These are phyloP conservation scores for Ceratocystis lukuohia DNA, from an alignment of 2,329 filamentous ascomycete genomes.

Conservation along the genomic window DNA sequence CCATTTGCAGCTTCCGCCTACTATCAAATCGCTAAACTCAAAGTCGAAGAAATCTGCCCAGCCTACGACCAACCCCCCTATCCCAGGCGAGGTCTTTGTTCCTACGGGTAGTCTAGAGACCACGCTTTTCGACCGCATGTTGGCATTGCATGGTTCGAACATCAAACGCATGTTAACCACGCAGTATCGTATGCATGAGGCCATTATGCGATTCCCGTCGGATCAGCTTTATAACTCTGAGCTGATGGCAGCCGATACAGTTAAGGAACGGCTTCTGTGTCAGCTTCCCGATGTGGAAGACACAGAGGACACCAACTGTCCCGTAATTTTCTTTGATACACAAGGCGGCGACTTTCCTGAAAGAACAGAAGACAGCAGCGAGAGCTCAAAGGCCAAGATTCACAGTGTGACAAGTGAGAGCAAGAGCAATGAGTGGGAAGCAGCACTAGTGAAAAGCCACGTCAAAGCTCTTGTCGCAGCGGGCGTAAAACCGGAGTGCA, in stretches of 20 bases:
- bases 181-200: conserved; percentile 96
- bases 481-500: conserved; percentile 68
- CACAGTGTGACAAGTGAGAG: conserved; percentile 42
- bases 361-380: conserved; percentile 59
- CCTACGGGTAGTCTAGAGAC: conserved; percentile 48
- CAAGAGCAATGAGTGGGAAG: conserved; percentile 88
- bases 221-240: conserved; percentile 72
- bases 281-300: conserved; percentile 49
- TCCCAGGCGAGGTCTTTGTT: conserved; percentile 12
- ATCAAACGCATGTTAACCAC: conserved; percentile 94
- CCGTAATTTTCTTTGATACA: conserved; percentile 88
- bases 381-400: conserved; percentile 34
- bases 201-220: conserved; percentile 90
- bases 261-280: conserved; percentile 60
- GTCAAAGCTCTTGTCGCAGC: conserved; percentile 62
- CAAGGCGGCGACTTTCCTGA: conserved; percentile 89
- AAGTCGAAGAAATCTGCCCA: conserved; percentile 26
- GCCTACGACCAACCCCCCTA: conserved; percentile 23
- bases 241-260: conserved; percentile 66
- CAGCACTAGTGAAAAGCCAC: conserved; percentile 63
- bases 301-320: conserved; percentile 75
- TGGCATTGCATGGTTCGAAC: conserved; percentile 62
- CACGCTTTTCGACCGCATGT: conserved; percentile 84
- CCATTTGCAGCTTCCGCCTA: conserved; percentile 85
- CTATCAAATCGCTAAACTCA: conserved; percentile 66